phyloP scores from a whole-genome alignment of 371 early-diverging fungal species.

The Mucor velutinosus region DNA sequence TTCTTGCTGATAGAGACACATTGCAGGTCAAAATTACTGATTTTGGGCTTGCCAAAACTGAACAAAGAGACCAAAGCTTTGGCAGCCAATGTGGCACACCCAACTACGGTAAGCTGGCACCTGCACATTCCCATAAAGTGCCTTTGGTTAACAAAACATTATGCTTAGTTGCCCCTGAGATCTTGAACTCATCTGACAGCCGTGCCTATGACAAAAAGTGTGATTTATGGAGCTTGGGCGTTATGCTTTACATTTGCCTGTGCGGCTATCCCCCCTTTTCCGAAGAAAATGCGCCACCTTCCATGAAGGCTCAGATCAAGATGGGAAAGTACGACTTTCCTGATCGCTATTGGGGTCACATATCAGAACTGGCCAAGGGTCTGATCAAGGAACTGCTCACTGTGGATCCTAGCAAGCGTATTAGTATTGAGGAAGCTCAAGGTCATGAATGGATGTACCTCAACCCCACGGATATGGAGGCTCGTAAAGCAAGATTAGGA shows the following conservation, averaged over 20 bases:
- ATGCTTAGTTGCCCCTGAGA: slow-evolving; percentile 87
- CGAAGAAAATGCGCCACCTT: slow-evolving; percentile 26
- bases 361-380: slow-evolving; percentile 73
- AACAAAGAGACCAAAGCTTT: slow-evolving; percentile 57
- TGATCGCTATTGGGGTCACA: slow-evolving; percentile 80
- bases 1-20: slow-evolving; percentile 62
- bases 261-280: slow-evolving; percentile 96
- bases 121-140: background rate
- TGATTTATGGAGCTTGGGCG: slow-evolving; percentile 99
- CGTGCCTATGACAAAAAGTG: slow-evolving; percentile 85
- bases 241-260: slow-evolving; percentile 96
- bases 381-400: slow-evolving; percentile 61
- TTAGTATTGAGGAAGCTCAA: slow-evolving; percentile 50
- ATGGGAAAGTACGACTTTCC: slow-evolving; percentile 80
- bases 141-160: background rate
- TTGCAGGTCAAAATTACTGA: slow-evolving; percentile 89
- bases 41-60: slow-evolving; percentile 92
- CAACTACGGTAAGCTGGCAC: slow-evolving; percentile 73
- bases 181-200: slow-evolving; percentile 64
- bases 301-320: slow-evolving; percentile 69
- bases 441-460: slow-evolving; percentile 21
- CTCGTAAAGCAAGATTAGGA: background rate
- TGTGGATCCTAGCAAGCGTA: slow-evolving; percentile 49
- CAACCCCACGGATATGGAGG: slow-evolving; percentile 1
- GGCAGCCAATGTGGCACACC: slow-evolving; percentile 95